Evolutionary conservation across 129 eudicot genomes (phyloP), one percentile per base, ranked within the genome.

Genomic region (Logfia minima): DNA sequence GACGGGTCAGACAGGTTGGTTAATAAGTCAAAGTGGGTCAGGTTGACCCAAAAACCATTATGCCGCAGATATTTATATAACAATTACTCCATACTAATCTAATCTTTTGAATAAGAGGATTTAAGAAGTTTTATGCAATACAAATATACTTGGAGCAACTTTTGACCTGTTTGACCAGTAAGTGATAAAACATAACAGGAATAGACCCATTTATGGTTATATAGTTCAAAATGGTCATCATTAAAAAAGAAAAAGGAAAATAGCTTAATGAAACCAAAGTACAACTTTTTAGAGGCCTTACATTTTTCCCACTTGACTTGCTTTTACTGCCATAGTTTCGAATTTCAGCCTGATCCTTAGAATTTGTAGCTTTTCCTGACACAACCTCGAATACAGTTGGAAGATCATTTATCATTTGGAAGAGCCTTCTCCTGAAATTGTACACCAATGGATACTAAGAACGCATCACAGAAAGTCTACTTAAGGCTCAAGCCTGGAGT

Each of bases 331-430:
- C 70, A 66, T 66, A 10, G 4, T 66, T 31, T 66, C 6, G 45
- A 32, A 29, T 31, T 32, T 66, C 70, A 66, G 70, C 70, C 45
- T 66, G 43, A 29, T 31, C 17, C 35, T 62, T 62, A 5, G 17
- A 14, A 28, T 62, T 62, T 62, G 26, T 14, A 62, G 28, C 68
- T 62, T 24, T 32, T 66, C 45, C 70, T 29, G 70, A 29, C 19
- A 66, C 70, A 17, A 29, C 45, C 34, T 66, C 70, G 10, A 29
- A 32, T 32, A 66, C 70, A 32, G 70, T 66, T 31, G 70, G 70
- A 66, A 66, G 70, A 31, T 66, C 24, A 66, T 66, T 66, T 18
- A 66, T 66, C 70, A 66, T 31, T 66, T 66, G 48, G 70, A 66
- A 66, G 43, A 66, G 45, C 23, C 23, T 66, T n/a, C 32, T 66